Evolutionary conservation across 192 early-diverging fungal species (phyloP).

Genomic region (Entophlyctis luteolus): DNA sequence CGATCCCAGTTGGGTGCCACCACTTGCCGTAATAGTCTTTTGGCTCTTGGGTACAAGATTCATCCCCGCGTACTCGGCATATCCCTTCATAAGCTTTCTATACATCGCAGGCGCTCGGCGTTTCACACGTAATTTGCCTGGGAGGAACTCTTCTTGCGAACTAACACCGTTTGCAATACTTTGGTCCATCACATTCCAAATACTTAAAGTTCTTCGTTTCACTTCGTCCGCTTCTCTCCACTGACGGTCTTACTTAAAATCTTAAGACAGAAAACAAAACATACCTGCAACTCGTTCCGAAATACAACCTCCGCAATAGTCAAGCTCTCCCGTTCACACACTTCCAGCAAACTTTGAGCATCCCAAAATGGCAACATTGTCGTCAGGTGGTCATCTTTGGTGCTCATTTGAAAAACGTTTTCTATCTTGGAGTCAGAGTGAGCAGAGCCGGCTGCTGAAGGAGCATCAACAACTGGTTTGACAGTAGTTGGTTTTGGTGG

Average conservation of each 20-base stretch:
- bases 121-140: slow-evolving; percentile 74
- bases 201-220: slow-evolving; percentile 61
- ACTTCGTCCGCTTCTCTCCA: slow-evolving; percentile 85
- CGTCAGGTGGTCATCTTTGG: slow-evolving; percentile 41
- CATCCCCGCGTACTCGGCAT: slow-evolving; percentile 5
- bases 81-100: slow-evolving; percentile 76
- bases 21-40: neutral
- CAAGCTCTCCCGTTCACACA: slow-evolving; percentile 78
- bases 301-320: slow-evolving; percentile 95
- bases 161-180: slow-evolving; percentile 48
- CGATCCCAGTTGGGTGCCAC: neutral
- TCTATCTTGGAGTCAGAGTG: slow-evolving; percentile 27
- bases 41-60: neutral
- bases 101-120: slow-evolving; percentile 85
- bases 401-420: slow-evolving; percentile 58
- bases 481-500: neutral
- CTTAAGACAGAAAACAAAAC: neutral
- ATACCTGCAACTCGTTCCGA: slow-evolving; percentile 78
- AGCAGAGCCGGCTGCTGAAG: neutral
- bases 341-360: slow-evolving; percentile 69
- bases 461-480: slow-evolving; percentile 40
- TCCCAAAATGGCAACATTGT: slow-evolving; percentile 82
- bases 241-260: neutral
- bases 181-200: slow-evolving; percentile 94
- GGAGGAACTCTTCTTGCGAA: slow-evolving; percentile 54